Percentiles rank a stretch among this genome's conserved stretches.
phyloP scores from a whole-genome alignment of 2,329 filamentous ascomycete genomes.

The Exophiala sp. region DNA sequence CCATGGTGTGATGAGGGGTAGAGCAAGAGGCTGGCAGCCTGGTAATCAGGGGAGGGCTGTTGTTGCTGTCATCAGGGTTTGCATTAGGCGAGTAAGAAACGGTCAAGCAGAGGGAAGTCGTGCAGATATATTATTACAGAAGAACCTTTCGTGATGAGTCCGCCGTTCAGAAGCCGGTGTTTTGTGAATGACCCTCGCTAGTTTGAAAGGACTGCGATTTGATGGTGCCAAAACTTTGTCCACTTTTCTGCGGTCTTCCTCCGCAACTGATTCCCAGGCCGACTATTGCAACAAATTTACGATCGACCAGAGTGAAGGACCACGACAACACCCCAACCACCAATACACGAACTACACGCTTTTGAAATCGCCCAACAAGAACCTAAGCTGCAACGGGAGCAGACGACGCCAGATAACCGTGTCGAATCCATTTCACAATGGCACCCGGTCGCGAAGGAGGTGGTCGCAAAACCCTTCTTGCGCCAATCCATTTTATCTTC shows the following conservation, averaged over 20 bases:
- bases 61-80: slow-evolving; percentile 11
- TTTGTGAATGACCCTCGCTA: slow-evolving; percentile 17
- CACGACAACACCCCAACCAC: neutral
- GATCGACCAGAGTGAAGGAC: neutral
- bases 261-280: slow-evolving; percentile 14
- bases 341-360: neutral
- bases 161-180: slow-evolving; percentile 1
- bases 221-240: slow-evolving; percentile 8
- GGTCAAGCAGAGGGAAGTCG: neutral
- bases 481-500: slow-evolving; percentile 85
- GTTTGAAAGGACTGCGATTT: slow-evolving; percentile 3
- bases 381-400: neutral
- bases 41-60: neutral
- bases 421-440: slow-evolving; percentile 35
- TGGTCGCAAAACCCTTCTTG: slow-evolving; percentile 62
- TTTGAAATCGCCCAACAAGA: neutral
- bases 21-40: slow-evolving; percentile 17
- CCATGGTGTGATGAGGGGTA: slow-evolving; percentile 50
- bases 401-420: neutral
- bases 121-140: neutral
- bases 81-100: neutral
- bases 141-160: neutral
- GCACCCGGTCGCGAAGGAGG: slow-evolving; percentile 48
- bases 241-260: slow-evolving; percentile 12
- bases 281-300: slow-evolving; percentile 2